phyloP scores from a whole-genome alignment of 345 rosid species.

The Corchorus olitorius region DNA sequence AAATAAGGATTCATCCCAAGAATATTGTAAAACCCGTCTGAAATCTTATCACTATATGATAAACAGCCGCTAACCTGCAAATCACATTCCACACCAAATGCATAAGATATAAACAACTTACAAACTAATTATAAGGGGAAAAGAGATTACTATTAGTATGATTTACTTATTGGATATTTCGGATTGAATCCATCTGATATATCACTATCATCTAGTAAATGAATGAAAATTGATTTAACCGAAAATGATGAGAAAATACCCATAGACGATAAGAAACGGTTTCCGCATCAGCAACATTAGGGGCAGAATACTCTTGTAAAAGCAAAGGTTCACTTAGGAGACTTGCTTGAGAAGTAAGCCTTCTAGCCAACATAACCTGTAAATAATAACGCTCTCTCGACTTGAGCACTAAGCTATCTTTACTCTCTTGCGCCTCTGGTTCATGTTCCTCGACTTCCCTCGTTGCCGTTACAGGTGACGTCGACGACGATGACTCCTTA shows the following conservation, averaged over 20 bases:
- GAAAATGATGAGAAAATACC: conserved; percentile 42
- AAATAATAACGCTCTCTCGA: conserved; percentile 62
- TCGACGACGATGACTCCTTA: conserved; percentile 27
- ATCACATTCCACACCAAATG: background rate
- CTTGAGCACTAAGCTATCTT: conserved; percentile 43
- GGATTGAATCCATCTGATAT: background rate
- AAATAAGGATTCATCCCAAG: conserved; percentile 91
- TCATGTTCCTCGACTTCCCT: conserved; percentile 44
- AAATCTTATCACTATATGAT: conserved; percentile 79
- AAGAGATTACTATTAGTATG: background rate
- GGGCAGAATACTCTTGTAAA: conserved; percentile 32
- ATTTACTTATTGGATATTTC: background rate
- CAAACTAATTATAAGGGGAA: no score
- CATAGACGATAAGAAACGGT: conserved; percentile 85
- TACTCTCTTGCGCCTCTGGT: conserved; percentile 35
- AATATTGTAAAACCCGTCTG: conserved; percentile 92
- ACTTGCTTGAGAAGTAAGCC: conserved; percentile 66
- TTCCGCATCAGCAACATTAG: conserved; percentile 45
- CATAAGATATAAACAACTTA: background rate
- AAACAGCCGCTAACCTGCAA: conserved; percentile 87
- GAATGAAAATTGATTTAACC: background rate
- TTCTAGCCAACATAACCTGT: conserved; percentile 78
- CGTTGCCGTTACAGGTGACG: conserved; percentile 33
- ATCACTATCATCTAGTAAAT: background rate
- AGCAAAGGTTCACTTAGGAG: conserved; percentile 47